These are phyloP conservation scores for Termitomyces eurrhizus DNA, from an alignment of 768 basidiomycete species.

Conservation along the genomic window DNA sequence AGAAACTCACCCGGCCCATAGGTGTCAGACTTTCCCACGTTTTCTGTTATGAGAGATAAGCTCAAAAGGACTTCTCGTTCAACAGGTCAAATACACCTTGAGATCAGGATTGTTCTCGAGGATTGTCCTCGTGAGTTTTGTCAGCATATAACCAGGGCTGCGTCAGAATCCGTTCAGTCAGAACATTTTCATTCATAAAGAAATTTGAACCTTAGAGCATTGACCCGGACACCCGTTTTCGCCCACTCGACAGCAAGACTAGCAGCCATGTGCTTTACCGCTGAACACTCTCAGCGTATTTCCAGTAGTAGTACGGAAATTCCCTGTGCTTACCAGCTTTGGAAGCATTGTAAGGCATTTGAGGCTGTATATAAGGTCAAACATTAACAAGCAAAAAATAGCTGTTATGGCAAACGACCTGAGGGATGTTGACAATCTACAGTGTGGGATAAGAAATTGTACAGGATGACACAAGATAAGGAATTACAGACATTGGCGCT, in stretches of 20 bases:
- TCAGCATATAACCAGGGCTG: constrained; percentile 94
- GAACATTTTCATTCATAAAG: background rate
- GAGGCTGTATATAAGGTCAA: constrained; percentile 42
- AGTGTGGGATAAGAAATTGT: background rate
- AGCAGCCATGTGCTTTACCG: constrained; percentile 92
- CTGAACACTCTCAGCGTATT: constrained; percentile 27
- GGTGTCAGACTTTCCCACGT: constrained; percentile 85
- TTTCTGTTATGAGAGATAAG: constrained; percentile 39
- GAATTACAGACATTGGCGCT: constrained; percentile 69
- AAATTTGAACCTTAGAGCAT: constrained; percentile 58
- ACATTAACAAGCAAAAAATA: background rate
- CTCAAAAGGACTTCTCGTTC: background rate
- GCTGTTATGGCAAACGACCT: constrained; percentile 36
- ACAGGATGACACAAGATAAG: background rate
- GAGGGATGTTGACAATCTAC: constrained; percentile 86
- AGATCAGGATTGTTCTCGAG: constrained; percentile 71
- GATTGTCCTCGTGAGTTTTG: constrained; percentile 82
- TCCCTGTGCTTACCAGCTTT: constrained; percentile 63
- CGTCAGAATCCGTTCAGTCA: background rate
- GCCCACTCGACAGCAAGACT: constrained; percentile 97
- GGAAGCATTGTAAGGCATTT: constrained; percentile 95
- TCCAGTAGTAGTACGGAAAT: background rate
- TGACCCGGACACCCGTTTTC: constrained; percentile 81
- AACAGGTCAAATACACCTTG: constrained; percentile 44
- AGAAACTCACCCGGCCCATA: constrained; percentile 66